Evolutionary conservation across 2,329 filamentous ascomycete species (phyloP).

Genomic region (Clarireedia paspali): DNA sequence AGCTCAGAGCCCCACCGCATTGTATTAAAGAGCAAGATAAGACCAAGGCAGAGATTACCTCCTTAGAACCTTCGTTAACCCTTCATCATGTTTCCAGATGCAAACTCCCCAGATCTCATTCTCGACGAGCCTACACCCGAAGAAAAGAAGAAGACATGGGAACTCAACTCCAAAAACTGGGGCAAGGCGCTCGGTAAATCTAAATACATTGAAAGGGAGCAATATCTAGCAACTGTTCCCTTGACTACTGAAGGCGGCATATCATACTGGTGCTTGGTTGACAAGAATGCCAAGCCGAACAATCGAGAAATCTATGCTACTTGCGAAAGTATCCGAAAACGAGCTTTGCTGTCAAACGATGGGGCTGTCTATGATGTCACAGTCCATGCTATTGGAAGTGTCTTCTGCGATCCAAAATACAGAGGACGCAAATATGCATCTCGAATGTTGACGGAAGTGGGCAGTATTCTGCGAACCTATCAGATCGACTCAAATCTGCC

Average conservation of each 20-base stretch:
- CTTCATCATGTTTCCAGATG: conserved; percentile 18
- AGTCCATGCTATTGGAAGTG: conserved; percentile 69
- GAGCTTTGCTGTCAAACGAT: conserved; percentile 40
- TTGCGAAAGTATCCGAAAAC: conserved; percentile 58
- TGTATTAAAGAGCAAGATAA: conserved; percentile 1
- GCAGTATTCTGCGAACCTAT: conserved; percentile 43
- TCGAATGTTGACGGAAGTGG: conserved; percentile 65
- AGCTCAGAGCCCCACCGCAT: not conserved
- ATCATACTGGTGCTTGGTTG: conserved; percentile 54
- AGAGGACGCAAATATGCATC: conserved; percentile 69
- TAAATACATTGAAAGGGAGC: conserved; percentile 53
- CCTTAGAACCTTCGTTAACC: conserved; percentile 1
- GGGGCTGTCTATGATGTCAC: conserved; percentile 44
- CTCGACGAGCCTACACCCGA: conserved; percentile 49
- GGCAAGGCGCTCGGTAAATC: conserved; percentile 45
- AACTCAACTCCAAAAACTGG: conserved; percentile 50
- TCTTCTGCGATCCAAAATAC: conserved; percentile 64
- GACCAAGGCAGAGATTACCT: not conserved
- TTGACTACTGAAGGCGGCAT: conserved; percentile 52
- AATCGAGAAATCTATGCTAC: conserved; percentile 50
- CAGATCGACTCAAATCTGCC: conserved; percentile 36
- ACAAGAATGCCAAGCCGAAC: conserved; percentile 32
- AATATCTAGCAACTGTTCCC: conserved; percentile 47
- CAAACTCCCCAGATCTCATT: conserved; percentile 31
- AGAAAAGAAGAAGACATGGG: conserved; percentile 49